Percentiles rank a stretch among this genome's conserved stretches.
Conservation (phyloP, 2,329 filamentous ascomycete species). For the Fusarium keratoplasticum region DNA sequence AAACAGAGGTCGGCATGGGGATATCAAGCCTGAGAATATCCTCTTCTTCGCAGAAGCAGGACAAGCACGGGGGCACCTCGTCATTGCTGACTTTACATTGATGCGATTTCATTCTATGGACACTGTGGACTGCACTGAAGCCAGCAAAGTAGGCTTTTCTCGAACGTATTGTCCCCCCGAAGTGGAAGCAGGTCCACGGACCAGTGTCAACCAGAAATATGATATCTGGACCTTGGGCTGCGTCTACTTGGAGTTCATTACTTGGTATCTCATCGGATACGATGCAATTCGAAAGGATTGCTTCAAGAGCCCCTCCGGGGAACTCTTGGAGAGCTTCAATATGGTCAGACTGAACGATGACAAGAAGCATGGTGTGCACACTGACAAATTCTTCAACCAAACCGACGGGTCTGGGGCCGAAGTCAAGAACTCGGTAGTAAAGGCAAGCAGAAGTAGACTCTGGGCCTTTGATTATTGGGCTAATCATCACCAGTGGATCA, state of each 20-base stretch:
- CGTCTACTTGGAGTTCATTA: conserved; percentile 8
- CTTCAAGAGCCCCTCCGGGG: not conserved
- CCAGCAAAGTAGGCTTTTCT: not conserved
- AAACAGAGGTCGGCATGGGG: not conserved
- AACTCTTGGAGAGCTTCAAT: not conserved
- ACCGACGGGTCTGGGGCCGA: no score
- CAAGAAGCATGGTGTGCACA: not conserved
- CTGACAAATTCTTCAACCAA: not conserved
- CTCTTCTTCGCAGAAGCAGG: not conserved
- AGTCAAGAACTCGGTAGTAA: not conserved
- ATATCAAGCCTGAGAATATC: conserved; percentile 7
- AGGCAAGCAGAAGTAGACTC: not conserved
- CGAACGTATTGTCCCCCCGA: not conserved
- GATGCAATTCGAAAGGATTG: not conserved
- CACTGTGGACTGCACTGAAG: not conserved
- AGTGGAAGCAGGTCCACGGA: rapidly evolving
- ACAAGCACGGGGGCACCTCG: not conserved
- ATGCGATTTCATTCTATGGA: conserved; percentile 2
- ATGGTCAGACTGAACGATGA: not conserved
- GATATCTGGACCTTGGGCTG: conserved; percentile 9
- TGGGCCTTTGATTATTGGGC: not conserved
- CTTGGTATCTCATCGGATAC: conserved; percentile 5
- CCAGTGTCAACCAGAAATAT: not conserved
- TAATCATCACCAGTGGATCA: conserved; percentile 8
- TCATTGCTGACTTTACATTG: not conserved